A percentile compares a stretch with the other conserved stretches of the same genome.
Conservation (phyloP, 2,329 filamentous ascomycete genomes). For the Tolypocladium album region DNA sequence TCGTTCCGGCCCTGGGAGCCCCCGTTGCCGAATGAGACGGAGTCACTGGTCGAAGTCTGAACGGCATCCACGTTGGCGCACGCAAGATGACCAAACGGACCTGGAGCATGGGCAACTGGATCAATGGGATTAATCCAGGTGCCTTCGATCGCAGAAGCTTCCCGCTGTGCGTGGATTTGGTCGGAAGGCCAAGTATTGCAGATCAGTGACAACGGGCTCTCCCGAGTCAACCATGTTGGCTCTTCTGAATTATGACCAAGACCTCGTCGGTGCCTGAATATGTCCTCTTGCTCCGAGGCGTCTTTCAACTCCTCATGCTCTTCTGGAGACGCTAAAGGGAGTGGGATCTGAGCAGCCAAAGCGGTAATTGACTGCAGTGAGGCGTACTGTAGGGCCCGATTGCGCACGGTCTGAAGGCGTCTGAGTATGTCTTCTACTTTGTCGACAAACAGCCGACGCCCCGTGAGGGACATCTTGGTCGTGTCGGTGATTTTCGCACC, state of each 20-base stretch:
- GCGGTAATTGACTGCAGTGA: background rate
- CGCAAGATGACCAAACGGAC: too few relatives aligned
- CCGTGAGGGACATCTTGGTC: constrained; percentile 7
- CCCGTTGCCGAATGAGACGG: background rate
- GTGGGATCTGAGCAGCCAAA: constrained; percentile 1
- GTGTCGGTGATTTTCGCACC: constrained; percentile 2
- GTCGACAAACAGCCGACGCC: constrained; percentile 6
- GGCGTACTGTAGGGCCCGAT: constrained; percentile 3
- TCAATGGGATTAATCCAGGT: background rate
- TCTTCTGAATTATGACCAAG: background rate
- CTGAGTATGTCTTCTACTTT: background rate
- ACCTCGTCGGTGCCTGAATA: background rate
- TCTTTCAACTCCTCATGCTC: background rate
- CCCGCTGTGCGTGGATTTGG: background rate
- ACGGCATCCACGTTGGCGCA: too few relatives aligned
- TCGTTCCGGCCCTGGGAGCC: background rate
- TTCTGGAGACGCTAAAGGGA: background rate
- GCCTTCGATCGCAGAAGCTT: background rate
- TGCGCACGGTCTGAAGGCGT: constrained; percentile 1
- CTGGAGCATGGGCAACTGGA: too few relatives aligned
- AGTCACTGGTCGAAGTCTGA: too few relatives aligned
- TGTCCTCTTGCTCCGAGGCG: background rate
- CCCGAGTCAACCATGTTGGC: background rate
- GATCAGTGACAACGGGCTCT: background rate
- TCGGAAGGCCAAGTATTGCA: background rate